Evolutionary conservation across 2,329 filamentous ascomycete species (phyloP).

Genomic region (Ophiostoma novo-ulmi): DNA sequence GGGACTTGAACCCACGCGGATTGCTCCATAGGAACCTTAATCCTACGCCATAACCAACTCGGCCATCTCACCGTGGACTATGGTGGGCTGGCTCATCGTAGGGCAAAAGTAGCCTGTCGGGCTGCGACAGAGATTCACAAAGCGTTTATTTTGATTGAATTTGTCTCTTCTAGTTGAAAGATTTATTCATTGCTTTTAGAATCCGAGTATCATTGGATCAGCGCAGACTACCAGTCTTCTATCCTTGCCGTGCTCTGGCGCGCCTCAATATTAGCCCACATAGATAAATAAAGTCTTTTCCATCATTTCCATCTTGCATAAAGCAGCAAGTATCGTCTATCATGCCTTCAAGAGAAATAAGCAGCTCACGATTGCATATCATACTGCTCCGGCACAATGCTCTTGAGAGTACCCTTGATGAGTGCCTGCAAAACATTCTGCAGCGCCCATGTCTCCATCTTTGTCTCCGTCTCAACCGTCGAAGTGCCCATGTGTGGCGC

Average conservation of each 20-base stretch:
- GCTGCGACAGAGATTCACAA: not conserved
- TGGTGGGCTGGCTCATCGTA: not conserved
- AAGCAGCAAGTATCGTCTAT: not conserved
- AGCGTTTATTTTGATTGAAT: not conserved
- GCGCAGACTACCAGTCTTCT: not conserved
- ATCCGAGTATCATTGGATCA: not conserved
- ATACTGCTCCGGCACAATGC: conserved; percentile 27
- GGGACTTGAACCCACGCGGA: conserved; percentile 40
- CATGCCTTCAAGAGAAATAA: not conserved
- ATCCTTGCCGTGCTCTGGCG: not conserved
- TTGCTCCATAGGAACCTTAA: conserved; percentile 32
- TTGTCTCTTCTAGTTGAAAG: not conserved
- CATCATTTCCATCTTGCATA: too few relatives aligned
- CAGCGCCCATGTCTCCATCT: conserved; percentile 28
- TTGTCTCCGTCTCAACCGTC: conserved; percentile 56
- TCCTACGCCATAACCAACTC: conserved; percentile 33
- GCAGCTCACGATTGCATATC: not conserved
- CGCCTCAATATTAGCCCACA: too few relatives aligned
- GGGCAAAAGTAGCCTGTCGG: not conserved
- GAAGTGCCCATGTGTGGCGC: conserved; percentile 84
- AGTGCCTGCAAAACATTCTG: conserved; percentile 30
- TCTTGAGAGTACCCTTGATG: conserved; percentile 21
- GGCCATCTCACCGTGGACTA: conserved; percentile 29
- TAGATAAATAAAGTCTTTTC: too few relatives aligned
- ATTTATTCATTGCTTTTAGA: not conserved